Conservation (phyloP, 2,329 filamentous ascomycete species). For the Thermoascus crustaceus region DNA sequence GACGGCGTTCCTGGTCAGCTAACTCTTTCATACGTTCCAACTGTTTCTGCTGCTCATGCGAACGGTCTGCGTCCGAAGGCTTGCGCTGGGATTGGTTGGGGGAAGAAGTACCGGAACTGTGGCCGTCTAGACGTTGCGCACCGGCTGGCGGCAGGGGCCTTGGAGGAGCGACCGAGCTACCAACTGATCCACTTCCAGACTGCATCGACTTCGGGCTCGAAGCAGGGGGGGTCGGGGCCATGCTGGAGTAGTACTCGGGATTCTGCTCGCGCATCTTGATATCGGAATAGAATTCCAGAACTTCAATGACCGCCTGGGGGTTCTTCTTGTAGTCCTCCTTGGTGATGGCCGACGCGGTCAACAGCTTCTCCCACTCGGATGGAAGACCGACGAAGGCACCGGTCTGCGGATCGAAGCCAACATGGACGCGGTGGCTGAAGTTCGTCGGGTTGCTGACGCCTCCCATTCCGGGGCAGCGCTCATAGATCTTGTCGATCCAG, state of each 20-base stretch:
- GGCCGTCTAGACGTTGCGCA: conserved; percentile 34
- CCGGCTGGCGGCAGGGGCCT: conserved; percentile 53
- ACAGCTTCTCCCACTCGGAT: conserved; percentile 91
- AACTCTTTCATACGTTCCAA: conserved; percentile 47
- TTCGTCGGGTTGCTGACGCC: conserved; percentile 98
- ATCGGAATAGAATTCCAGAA: conserved; percentile 61
- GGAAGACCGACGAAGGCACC: conserved; percentile 92
- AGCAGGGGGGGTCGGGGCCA: conserved; percentile 57
- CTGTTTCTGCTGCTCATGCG: no score
- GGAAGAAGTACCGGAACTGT: conserved; percentile 25
- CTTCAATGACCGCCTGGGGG: conserved; percentile 66
- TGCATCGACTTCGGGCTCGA: conserved; percentile 39
- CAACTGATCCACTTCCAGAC: conserved; percentile 43
- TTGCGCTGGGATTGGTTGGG: conserved; percentile 32
- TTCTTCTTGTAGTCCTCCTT: conserved; percentile 99
- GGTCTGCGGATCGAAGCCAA: conserved; percentile 91
- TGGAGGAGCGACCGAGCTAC: conserved; percentile 57
- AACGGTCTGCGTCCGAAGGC: conserved; percentile 52
- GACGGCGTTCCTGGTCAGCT: conserved; percentile 45
- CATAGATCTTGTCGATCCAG: conserved; percentile 98
- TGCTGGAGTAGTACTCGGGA: conserved; percentile 50
- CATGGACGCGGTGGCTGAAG: conserved; percentile 93
- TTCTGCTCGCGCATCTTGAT: conserved; percentile 58
- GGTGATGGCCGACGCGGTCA: conserved; percentile 93
- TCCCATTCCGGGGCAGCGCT: conserved; percentile 92